Base-by-base conservation (phyloP, 345 rosid species). In the Bruguiera sexangula region DNA sequence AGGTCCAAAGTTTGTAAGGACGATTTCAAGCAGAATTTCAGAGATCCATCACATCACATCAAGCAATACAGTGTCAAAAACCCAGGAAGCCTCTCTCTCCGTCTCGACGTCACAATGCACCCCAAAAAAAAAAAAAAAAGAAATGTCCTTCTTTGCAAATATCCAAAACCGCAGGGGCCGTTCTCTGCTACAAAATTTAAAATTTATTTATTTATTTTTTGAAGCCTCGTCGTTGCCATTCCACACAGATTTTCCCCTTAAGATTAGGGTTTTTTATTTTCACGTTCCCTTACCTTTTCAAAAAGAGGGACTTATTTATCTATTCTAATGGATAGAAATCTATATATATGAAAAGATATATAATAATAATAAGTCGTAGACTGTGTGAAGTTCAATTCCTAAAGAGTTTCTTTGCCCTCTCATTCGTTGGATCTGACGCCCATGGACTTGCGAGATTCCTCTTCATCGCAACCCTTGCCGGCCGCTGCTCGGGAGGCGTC, bases 401-500 rank as follows among this genome's bases (percentile, higher is more conserved):
- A 56, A 24, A 56, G 6, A 56, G 60, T 27, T 56, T 56, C 60
- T 10, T 5, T 24, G 16, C 30, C 30, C 29, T 56, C 16, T 6
- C 29, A 24, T 56, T 24, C 18, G 30, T 56, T 62, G 74, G 80
- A 76, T 76, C 80, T 76, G 76, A 39, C 50, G 5, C 19, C 18
- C 73, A 76, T 76, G 80, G 80, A 76, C 31, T 36, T 76, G 26
- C 60, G 69, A 62, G 80, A 76, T 71, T 71, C 66, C 52, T 46
- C 50, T 43, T 13, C 73, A 21, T 68, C 72, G 30, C 73, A 67
- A 27, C 55, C 68, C 13, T 1, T 13, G 50, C 50, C 65, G 22
- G 22, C 75, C n/a, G 64, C 68, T 19, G 68, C 54, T 57, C 77
- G 72, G 27, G 75, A 72, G 46, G 26, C 68, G 29, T 32, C 66